Conservation (phyloP, 2,329 filamentous ascomycete species). For the Mycocentrospora acerina region DNA sequence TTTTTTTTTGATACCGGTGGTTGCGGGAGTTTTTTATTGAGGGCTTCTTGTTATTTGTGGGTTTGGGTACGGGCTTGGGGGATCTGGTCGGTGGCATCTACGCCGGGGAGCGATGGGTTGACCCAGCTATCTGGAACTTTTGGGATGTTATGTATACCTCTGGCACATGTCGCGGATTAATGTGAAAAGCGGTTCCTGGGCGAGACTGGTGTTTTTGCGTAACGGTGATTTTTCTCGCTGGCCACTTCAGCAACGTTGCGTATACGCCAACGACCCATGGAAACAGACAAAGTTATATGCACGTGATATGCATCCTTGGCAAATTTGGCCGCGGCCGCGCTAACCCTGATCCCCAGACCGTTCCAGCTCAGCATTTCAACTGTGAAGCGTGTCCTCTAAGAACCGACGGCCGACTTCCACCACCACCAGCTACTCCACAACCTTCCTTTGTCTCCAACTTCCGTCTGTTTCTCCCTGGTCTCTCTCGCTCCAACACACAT, state of each 20-base stretch:
- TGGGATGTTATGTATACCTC: slow-evolving; percentile 21
- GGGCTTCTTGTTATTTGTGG: slow-evolving; percentile 18
- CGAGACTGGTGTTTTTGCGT: no score
- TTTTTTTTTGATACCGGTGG: slow-evolving; percentile 17
- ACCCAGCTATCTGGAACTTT: slow-evolving; percentile 20
- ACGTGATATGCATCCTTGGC: slow-evolving; percentile 4
- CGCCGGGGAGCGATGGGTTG: slow-evolving; percentile 14
- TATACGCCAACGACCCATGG: no score
- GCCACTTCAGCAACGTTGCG: no score
- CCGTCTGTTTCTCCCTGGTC: slow-evolving; percentile 8
- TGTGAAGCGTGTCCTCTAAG: slow-evolving; percentile 13
- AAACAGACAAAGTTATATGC: neutral
- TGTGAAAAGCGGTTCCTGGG: slow-evolving; percentile 30
- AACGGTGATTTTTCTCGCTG: no score
- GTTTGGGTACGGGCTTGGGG: slow-evolving; percentile 12
- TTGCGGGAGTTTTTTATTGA: slow-evolving; percentile 28
- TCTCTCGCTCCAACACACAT: neutral
- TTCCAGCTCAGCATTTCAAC: slow-evolving; percentile 2
- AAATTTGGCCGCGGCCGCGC: slow-evolving; percentile 6
- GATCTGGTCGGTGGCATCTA: slow-evolving; percentile 20
- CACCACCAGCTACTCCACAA: slow-evolving; percentile 6
- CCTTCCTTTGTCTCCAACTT: slow-evolving; percentile 4
- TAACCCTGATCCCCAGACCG: neutral
- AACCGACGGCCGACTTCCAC: slow-evolving; percentile 6
- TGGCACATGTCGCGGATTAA: slow-evolving; percentile 27